Percentiles rank a stretch among this genome's conserved stretches.
phyloP scores from a whole-genome alignment of 2,329 filamentous ascomycete genomes.

The Ilyonectria destructans region DNA sequence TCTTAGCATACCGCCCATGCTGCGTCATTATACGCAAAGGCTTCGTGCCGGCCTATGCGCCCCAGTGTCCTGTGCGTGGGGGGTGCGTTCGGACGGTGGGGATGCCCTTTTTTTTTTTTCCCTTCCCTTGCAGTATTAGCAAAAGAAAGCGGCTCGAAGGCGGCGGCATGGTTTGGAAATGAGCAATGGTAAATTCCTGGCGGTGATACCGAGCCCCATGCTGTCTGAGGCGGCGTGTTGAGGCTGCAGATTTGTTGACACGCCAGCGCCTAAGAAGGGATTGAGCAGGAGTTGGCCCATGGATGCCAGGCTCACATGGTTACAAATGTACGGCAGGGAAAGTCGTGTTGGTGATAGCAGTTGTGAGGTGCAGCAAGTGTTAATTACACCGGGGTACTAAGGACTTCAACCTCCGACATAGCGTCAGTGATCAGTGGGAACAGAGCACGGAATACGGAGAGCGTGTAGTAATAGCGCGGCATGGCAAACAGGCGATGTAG shows the following conservation, averaged over 20 bases:
- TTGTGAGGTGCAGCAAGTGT: slow-evolving; percentile 33
- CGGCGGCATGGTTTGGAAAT: slow-evolving; percentile 46
- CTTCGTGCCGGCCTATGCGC: slow-evolving; percentile 40
- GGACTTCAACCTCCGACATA: slow-evolving; percentile 34
- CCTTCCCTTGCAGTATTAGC: slow-evolving; percentile 45
- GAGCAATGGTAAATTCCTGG: slow-evolving; percentile 36
- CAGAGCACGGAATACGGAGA: slow-evolving; percentile 38
- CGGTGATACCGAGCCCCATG: slow-evolving; percentile 16
- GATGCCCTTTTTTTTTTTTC: slow-evolving; percentile 28
- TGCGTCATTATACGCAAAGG: slow-evolving; percentile 41
- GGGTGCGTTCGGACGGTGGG: slow-evolving; percentile 36
- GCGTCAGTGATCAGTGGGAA: slow-evolving; percentile 32
- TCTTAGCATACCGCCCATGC: slow-evolving; percentile 28
- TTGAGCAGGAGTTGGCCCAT: slow-evolving; percentile 37
- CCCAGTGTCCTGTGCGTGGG: slow-evolving; percentile 34
- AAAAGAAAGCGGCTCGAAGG: slow-evolving; percentile 38
- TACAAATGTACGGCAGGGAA: slow-evolving; percentile 15
- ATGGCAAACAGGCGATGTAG: slow-evolving; percentile 27
- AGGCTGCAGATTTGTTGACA: slow-evolving; percentile 35
- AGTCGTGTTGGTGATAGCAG: slow-evolving; percentile 40
- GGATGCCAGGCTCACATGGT: slow-evolving; percentile 2
- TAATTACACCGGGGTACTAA: slow-evolving; percentile 35
- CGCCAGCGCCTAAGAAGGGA: slow-evolving; percentile 25
- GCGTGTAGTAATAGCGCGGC: slow-evolving; percentile 33
- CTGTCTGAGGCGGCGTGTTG: slow-evolving; percentile 34